Percentiles rank a stretch among this genome's conserved stretches.
Evolutionary conservation across 768 basidiomycete genomes (phyloP).

Genomic region (Suillus variegatus): DNA sequence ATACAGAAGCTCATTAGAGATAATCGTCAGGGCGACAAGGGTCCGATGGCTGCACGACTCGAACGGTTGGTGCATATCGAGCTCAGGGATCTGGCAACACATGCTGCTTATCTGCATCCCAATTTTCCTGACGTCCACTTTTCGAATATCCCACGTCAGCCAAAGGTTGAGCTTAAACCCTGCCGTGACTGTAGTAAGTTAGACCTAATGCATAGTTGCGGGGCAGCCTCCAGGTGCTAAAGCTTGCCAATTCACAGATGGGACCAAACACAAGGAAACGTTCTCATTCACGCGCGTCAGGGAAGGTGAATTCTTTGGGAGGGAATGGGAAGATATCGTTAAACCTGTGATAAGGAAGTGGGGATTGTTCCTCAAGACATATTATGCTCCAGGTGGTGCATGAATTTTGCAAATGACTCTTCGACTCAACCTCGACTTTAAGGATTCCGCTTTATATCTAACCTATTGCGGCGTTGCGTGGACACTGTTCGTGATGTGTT

Average conservation of each 20-base stretch:
- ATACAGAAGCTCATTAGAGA: constrained; percentile 62
- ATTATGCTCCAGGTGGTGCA: constrained; percentile 21
- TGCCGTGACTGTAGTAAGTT: constrained; percentile 53
- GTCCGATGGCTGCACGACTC: constrained; percentile 67
- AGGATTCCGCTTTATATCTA: not conserved
- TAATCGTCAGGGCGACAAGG: constrained; percentile 59
- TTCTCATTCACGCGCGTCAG: constrained; percentile 66
- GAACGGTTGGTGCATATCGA: constrained; percentile 83
- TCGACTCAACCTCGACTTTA: no score
- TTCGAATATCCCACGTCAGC: constrained; percentile 19
- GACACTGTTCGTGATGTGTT: not conserved
- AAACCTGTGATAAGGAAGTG: constrained; percentile 77
- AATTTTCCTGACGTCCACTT: constrained; percentile 42
- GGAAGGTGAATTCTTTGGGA: constrained; percentile 54
- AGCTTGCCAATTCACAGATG: constrained; percentile 38
- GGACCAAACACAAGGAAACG: constrained; percentile 70
- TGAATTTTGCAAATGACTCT: not conserved
- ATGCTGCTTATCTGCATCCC: constrained; percentile 60
- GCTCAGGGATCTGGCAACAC: constrained; percentile 63
- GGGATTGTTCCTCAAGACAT: constrained; percentile 58
- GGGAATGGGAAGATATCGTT: constrained; percentile 75
- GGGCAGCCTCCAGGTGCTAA: not conserved
- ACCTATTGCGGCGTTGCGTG: not conserved
- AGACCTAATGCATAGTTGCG: constrained; percentile 30
- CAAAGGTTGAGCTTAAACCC: constrained; percentile 19